Conservation (phyloP, 163 green algal genomes). For the Scenedesmus sp. region DNA sequence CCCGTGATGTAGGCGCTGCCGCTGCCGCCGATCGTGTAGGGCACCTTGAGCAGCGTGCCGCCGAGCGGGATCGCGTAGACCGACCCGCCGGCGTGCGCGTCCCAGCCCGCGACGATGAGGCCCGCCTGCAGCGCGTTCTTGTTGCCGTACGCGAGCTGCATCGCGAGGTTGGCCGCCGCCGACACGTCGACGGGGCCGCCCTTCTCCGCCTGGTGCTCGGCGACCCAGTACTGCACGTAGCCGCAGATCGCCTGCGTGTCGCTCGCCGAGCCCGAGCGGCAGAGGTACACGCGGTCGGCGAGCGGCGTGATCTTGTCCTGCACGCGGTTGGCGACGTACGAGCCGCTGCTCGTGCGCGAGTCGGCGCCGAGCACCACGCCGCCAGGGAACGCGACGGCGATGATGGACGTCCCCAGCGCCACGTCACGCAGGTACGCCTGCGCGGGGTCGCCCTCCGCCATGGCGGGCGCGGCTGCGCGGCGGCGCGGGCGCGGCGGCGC, state of each 20-base stretch:
- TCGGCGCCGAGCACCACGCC: conserved; percentile 93
- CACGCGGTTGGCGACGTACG: conserved; percentile 91
- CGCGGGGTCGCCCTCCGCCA: conserved; percentile 23
- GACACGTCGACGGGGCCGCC: conserved; percentile 52
- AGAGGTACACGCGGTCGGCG: conserved; percentile 81
- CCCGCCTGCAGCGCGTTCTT: conserved; percentile 80
- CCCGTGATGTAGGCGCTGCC: conserved; percentile 90
- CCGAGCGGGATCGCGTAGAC: conserved; percentile 89
- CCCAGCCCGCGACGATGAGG: conserved; percentile 74
- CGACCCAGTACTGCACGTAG: conserved; percentile 78
- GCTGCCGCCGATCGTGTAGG: conserved; percentile 85
- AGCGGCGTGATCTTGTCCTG: conserved; percentile 96
- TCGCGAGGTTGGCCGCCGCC: conserved; percentile 64
- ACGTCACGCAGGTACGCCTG: conserved; percentile 47
- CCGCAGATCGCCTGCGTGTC: conserved; percentile 89
- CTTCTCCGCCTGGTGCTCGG: conserved; percentile 66
- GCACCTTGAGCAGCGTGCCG: conserved; percentile 75
- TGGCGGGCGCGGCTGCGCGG: too few species aligned
- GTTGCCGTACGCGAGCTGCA: conserved; percentile 92
- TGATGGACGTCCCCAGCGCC: conserved; percentile 87
- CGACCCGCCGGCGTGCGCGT: conserved; percentile 75
- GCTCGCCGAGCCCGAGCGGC: conserved; percentile 85
- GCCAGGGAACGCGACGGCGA: conserved; percentile 85
- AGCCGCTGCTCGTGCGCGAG: conserved; percentile 87
- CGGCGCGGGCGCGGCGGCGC: too few species aligned